Conservation (phyloP, 192 early-diverging fungal genomes). For the Linderina pennispora region DNA sequence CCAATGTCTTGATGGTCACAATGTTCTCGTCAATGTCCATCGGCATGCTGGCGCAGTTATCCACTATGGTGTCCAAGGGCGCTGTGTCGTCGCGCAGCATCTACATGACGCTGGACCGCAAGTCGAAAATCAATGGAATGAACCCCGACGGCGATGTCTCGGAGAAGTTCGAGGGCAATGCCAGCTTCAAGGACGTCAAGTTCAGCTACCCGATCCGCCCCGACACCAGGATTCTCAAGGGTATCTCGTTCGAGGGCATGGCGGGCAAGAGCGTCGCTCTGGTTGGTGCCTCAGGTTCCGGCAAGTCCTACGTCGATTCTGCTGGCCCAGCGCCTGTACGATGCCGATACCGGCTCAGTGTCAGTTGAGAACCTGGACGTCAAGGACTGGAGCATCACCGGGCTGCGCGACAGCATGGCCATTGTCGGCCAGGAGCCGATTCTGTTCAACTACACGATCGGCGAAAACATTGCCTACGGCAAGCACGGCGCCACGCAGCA, state of each 20-base stretch:
- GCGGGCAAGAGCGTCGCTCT: constrained; percentile 68
- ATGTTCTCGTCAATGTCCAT: constrained; percentile 54
- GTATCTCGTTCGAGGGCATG: constrained; percentile 45
- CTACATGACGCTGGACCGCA: constrained; percentile 46
- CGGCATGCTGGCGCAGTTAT: constrained; percentile 45
- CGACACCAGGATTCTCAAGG: constrained; percentile 33
- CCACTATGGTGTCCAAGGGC: constrained; percentile 55
- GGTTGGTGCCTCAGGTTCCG: constrained; percentile 68
- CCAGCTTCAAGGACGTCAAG: constrained; percentile 16
- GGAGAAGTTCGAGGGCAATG: constrained; percentile 26
- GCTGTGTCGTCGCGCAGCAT: constrained; percentile 51
- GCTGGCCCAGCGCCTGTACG: constrained; percentile 55
- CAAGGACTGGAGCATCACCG: constrained; percentile 38
- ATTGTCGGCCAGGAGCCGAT: constrained; percentile 57
- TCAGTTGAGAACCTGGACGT: constrained; percentile 40
- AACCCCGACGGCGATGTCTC: constrained; percentile 12
- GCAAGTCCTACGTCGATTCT: constrained; percentile 61
- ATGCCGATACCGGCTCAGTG: constrained; percentile 38
- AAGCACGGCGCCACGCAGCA: constrained; percentile 43
- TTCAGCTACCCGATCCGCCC: constrained; percentile 37
- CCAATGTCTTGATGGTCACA: constrained; percentile 46
- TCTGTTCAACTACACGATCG: constrained; percentile 54
- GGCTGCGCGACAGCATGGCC: constrained; percentile 45
- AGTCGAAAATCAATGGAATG: constrained; percentile 43
- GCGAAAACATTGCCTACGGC: constrained; percentile 57